Evolutionary conservation across 1,284 basidiomycete species (phyloP).

Genomic region (Fomitopsis palustris): DNA sequence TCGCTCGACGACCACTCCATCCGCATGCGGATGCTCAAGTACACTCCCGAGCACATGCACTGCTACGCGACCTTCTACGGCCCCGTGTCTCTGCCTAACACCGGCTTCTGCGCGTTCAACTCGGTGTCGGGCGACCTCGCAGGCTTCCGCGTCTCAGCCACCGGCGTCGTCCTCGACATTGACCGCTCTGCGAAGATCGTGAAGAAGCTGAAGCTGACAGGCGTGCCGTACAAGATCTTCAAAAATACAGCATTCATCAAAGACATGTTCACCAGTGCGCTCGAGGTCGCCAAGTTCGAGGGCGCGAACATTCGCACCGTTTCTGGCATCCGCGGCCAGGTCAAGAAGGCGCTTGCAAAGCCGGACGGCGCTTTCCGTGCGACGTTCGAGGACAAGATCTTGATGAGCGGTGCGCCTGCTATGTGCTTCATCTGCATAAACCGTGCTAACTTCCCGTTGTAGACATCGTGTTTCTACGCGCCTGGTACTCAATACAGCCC

Average conservation of each 20-base stretch:
- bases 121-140: conserved; percentile 63
- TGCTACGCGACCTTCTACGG: conserved; percentile 98
- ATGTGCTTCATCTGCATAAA: background rate
- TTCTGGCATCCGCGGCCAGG: conserved; percentile 92
- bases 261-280: conserved; percentile 92
- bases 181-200: conserved; percentile 93
- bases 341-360: conserved; percentile 93
- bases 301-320: conserved; percentile 95
- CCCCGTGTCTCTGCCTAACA: conserved; percentile 89
- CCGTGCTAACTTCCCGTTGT: background rate
- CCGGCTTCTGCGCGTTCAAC: conserved; percentile 97
- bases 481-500: conserved; percentile 96
- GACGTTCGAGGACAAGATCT: conserved; percentile 97
- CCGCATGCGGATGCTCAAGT: conserved; percentile 99
- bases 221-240: conserved; percentile 94
- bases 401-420: conserved; percentile 83
- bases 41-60: conserved; percentile 99
- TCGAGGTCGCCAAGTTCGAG: conserved; percentile 98
- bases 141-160: conserved; percentile 90
- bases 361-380: conserved; percentile 95
- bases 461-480: conserved; percentile 96
- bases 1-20: conserved; percentile 96
- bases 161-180: conserved; percentile 92
- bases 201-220: conserved; percentile 98
- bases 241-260: conserved; percentile 99